phyloP scores from a whole-genome alignment of 768 basidiomycete genomes.

The Pleurotus giganteus region DNA sequence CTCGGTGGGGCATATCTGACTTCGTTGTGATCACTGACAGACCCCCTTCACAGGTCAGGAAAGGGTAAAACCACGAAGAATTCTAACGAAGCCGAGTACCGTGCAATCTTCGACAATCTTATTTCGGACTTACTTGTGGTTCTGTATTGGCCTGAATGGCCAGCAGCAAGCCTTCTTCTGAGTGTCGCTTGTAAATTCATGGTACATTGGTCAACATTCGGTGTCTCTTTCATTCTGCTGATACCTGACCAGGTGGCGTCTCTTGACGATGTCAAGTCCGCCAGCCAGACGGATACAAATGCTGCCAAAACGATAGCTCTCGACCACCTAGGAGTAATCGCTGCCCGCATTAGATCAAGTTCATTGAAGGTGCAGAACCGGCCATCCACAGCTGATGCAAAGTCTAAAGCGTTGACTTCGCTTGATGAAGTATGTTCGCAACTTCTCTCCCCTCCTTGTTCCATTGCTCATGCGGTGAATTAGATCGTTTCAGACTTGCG shows the following conservation, averaged over 20 bases:
- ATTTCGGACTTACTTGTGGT: slow-evolving; percentile 86
- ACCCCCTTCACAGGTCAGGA: slow-evolving; percentile 54
- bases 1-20: slow-evolving; percentile 40
- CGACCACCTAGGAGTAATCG: slow-evolving; percentile 93
- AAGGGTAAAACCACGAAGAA: slow-evolving; percentile 88
- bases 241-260: slow-evolving; percentile 59
- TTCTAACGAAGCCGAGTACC: slow-evolving; percentile 92
- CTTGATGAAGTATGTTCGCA: slow-evolving; percentile 64
- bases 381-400: slow-evolving; percentile 24
- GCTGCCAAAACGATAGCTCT: slow-evolving; percentile 87
- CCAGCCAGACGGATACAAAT: slow-evolving; percentile 66
- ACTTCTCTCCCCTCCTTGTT: background rate
- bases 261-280: slow-evolving; percentile 77
- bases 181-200: slow-evolving; percentile 81
- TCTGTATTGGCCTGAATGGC: slow-evolving; percentile 97
- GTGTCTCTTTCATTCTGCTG: background rate
- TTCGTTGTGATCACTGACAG: background rate
- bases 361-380: slow-evolving; percentile 42
- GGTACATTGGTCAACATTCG: slow-evolving; percentile 62
- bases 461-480: background rate
- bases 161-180: slow-evolving; percentile 81
- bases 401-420: slow-evolving; percentile 44
- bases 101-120: slow-evolving; percentile 87
- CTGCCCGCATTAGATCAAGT: slow-evolving; percentile 71
- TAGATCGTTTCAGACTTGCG: slow-evolving; percentile 57